Base-by-base conservation (phyloP, 495 filamentous ascomycete species). In the Tuber umbilicatum region DNA sequence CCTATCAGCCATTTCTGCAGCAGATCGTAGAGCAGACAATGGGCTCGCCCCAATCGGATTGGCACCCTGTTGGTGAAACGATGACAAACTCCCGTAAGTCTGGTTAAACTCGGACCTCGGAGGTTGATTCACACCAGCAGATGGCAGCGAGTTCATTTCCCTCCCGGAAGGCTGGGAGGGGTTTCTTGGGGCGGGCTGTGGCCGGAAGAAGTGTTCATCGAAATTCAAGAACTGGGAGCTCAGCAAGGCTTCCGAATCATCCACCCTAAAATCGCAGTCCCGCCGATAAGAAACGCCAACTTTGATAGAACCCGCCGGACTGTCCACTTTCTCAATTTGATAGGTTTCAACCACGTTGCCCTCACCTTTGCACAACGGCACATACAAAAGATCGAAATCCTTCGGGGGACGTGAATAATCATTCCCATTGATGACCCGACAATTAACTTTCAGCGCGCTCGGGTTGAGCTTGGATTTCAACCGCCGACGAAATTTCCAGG, bases 211-310 rank as follows among this genome's bases (percentile, higher is more conserved):
- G 55, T 92, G 90, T 81, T 97, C 93, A 79, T 97, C 94, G 23
- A 91, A 88, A 23, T 93, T 93, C 89, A 97, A 94, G 81, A 95
- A 93, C n/a, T 92, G 90, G n/a, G 94, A 97, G 84, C 94, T 97
- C 45, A 99, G 82, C 31, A 97, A 83, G 6, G 94, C 90, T 84
- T 99, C 95, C 0, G 93, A 90, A 80, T 97, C 93, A 79, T 96
- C 94, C 27, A 97, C 89, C 27, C 92, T 89, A 85, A 99, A 97
- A 78, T 91, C 93, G 84, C 91, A 96, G 80, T 93, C 91, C 47
- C 88, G 91, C 73, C 95, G 92, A 83, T 95, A 97, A 12, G 89
- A 88, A 35, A 97, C 91, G 60, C 91, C 87, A 69, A 94, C 89
- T 45, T 90, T 90, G 77, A 99, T 91, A 41, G 91, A 89, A 38